Base-by-base conservation (phyloP, 345 rosid species). In the Cardamine chenopodiifolia region DNA sequence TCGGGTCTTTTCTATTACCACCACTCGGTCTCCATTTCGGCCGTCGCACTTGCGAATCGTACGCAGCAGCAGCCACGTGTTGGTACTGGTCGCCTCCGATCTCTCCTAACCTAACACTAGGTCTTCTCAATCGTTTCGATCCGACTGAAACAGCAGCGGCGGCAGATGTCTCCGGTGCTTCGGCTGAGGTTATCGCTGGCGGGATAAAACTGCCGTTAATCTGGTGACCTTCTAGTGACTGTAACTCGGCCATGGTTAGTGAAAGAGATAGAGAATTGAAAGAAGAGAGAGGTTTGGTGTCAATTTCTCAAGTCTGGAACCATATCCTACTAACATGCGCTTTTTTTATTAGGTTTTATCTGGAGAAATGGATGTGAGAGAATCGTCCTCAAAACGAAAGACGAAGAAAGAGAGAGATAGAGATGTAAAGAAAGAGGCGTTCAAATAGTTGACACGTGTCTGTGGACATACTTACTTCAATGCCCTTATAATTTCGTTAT, bases 101-200 rank as follows among this genome's bases (percentile, higher is more conserved):
- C 17, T 93, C 98, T 8, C 98, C 98, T 52, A 93, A 79, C 54
- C 98, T 84, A 34, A 93, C 98, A 72, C 98, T 93, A 26, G 98
- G 97, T 65, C 98, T 81, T 54, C 98, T 73, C 79, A 86, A 85
- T 25, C 98, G 88, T 80, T 93, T 93, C 34, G 91, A 73, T 31
- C 91, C 97, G 40, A 82, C 62, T 32, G 84, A 90, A 3, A 86
- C 80, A 0, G 10, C 25, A 5, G 62, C 62, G 13, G 92, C 72
- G 11, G 83, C 79, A 0, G 83, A 77, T 3, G 62, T 57, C 17
- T 70, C 40, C 13, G 78, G 78, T 14, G 85, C 64, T 55, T 87
- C 95, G 2, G 83, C 72, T 5, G 84, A 63, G 5, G 75, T 73
- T 1, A 78, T 72, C 7, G 66, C 50, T 40, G 79, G 32, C 2